Evolutionary conservation across 257 asterid genomes (phyloP), one percentile per base, ranked within the genome.

Genomic region (Rehmannia glutinosa): DNA sequence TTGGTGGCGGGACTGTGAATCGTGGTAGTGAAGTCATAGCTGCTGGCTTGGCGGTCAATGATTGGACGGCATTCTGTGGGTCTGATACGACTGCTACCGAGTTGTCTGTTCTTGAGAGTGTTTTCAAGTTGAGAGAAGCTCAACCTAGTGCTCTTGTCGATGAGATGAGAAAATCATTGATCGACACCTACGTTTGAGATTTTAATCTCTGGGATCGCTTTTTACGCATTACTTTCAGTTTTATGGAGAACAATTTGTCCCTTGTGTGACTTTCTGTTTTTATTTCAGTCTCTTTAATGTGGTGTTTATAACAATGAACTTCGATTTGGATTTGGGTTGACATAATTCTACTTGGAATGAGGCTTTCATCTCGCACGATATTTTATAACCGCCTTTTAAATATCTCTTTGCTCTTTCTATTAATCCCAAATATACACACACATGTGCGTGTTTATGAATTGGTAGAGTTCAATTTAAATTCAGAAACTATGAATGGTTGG

Each of bases 41-140:
- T 42, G 96, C 92, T 21, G 98, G 97, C 27, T 65, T 92, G 82
- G 65, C 79, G 0, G 97, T 87, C 9, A 92, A 92, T 57, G 97
- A 92, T 78, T 92, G 97, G 97, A 84, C 96, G 0, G 98, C 93
- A 1, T 92, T 92, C 74, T 89, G 97, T 46, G 98, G 97, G n/a
- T 83, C 96, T 1, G 96, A 87, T 73, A 92, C 98, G 2, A 92
- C 98, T 66, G 98, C 97, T 35, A 89, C 98, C 0, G 98, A 92
- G 82, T 55, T 89, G 69, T 84, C 95, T 4, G 96, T 92, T 7
- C 77, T 89, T 8, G 96, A 89, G 79, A 85, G 81, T 2, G 92
- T 89, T 23, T 92, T 92, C 84, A 89, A 89, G 87, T 64, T 89
- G 77, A 84, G 96, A 71, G 96, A 86, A 61, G 98, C 91, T 71